Evolutionary conservation across 2,329 filamentous ascomycete species (phyloP).

Genomic region (Fusarium sp.): DNA sequence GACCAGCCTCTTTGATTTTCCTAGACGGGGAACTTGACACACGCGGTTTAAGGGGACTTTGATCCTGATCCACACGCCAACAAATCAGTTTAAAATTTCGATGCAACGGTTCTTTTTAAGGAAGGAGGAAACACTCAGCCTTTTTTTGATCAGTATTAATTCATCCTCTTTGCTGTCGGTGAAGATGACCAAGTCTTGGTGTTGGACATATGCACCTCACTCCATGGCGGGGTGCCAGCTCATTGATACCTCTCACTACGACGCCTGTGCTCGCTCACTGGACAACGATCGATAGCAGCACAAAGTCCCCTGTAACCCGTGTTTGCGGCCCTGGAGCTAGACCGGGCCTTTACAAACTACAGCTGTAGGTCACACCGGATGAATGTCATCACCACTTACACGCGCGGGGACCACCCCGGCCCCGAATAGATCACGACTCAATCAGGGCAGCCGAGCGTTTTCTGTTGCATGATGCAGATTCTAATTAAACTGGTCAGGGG

Average conservation of each 20-base stretch:
- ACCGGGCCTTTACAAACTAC: slow-evolving; percentile 4
- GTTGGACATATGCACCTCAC: slow-evolving; percentile 28
- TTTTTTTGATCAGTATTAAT: slow-evolving; percentile 15
- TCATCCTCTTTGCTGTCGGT: slow-evolving; percentile 15
- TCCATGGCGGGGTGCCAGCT: slow-evolving; percentile 44
- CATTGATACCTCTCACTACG: slow-evolving; percentile 36
- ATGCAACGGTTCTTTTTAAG: slow-evolving; percentile 10
- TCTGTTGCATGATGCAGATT: slow-evolving; percentile 35
- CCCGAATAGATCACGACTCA: slow-evolving; percentile 17
- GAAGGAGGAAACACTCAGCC: slow-evolving; percentile 32
- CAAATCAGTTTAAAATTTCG: slow-evolving; percentile 33
- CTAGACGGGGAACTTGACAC: slow-evolving; percentile 33
- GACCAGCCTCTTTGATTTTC: slow-evolving; percentile 48
- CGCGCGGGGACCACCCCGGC: slow-evolving; percentile 20
- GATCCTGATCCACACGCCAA: slow-evolving; percentile 34
- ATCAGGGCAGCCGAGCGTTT: slow-evolving; percentile 23
- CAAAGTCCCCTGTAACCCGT: slow-evolving; percentile 18
- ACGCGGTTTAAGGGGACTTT: slow-evolving; percentile 36
- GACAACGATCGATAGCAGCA: slow-evolving; percentile 45
- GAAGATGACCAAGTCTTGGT: slow-evolving; percentile 32
- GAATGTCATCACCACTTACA: slow-evolving; percentile 39
- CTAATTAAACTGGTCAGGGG: slow-evolving; percentile 38
- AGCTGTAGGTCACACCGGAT: slow-evolving; percentile 19
- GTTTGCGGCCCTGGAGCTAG: slow-evolving; percentile 37
- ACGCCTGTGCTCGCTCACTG: slow-evolving; percentile 41